Evolutionary conservation across 1,284 basidiomycete species (phyloP).

Genomic region (Boletus coffeatus): DNA sequence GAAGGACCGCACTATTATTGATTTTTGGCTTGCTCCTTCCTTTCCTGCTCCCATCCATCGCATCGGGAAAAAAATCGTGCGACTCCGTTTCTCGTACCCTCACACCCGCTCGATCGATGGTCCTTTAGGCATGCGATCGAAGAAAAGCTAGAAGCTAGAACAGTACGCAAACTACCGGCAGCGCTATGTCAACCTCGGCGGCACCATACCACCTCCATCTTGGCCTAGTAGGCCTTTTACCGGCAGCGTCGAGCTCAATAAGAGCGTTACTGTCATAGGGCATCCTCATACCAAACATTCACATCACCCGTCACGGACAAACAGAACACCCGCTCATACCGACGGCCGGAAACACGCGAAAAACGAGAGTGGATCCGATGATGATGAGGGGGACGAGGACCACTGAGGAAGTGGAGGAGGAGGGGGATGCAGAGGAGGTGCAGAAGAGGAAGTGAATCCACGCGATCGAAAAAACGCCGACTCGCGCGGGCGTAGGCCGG

Average conservation of each 20-base stretch:
- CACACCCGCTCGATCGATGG: conserved; percentile 21
- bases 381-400: conserved; percentile 54
- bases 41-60: conserved; percentile 16
- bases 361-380: conserved; percentile 54
- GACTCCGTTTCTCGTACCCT: conserved; percentile 10
- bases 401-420: conserved; percentile 62
- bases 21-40: conserved; percentile 20
- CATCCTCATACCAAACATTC: conserved; percentile 41
- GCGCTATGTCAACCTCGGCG: conserved; percentile 82
- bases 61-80: conserved; percentile 17
- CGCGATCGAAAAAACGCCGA: conserved; percentile 32
- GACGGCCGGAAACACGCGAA: conserved; percentile 47
- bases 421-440: conserved; percentile 64
- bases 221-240: conserved; percentile 99
- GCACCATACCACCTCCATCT: conserved; percentile 83
- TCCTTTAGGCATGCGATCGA: conserved; percentile 85
- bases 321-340: conserved; percentile 30
- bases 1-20: too few relatives aligned
- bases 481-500: conserved; percentile 31
- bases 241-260: conserved; percentile 93
- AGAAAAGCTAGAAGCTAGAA: conserved; percentile 98
- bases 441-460: conserved; percentile 46
- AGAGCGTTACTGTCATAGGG: conserved; percentile 79
- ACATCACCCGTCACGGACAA: conserved; percentile 36
- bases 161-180: conserved; percentile 97